Base-by-base conservation (phyloP, 805 yeast genomes). In the Cyberlindnera saturnus region DNA sequence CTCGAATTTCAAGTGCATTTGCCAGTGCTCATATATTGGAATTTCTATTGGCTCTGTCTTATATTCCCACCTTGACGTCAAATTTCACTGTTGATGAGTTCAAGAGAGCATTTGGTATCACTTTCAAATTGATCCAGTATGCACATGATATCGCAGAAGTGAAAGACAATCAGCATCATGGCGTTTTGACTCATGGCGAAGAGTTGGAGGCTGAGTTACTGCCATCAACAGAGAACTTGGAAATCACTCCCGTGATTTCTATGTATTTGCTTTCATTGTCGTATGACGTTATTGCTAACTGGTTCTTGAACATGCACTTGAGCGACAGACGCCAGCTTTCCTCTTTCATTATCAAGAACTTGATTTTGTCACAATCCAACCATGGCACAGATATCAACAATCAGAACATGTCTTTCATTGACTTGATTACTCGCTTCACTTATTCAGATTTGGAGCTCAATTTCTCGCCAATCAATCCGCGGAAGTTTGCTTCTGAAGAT, bases 101-200 rank as follows among this genome's bases (percentile, higher is more conserved):
- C 59, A 82, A 81, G 53, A 70, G 89, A 38, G 86, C 87, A 3
- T 86, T 88, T 66, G 96, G 86, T 2, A 84, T 88, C 58, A 82
- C 89, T 1, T 85, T 88, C 66, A 81, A 82, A 52, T 82, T 81
- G 52, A 82, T 87, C 42, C 86, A 85, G 55, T 81, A 80, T 55
- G 77, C 87, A 2, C 69, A 74, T 40, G 89, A 84, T 51, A 49
- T 64, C 20, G 44, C 53, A n/a, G 47, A 51, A 30, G 30, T 41
- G 3, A 55, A 53, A 34, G 54, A 54, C 38, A 51, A 53, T 56
- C 61, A 43, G 50, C 65, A 48, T 50, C 60, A 39, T 50, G 66
- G 56, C 40, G 54, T 45, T 16, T 42, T 49, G 41, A 48, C 40
- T 23, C 60, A 57, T 40, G 62, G 77, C 4, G 63, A 65, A 20